Base-by-base conservation (phyloP, 2,329 filamentous ascomycete genomes). In the Neofusicoccum umdonicola region DNA sequence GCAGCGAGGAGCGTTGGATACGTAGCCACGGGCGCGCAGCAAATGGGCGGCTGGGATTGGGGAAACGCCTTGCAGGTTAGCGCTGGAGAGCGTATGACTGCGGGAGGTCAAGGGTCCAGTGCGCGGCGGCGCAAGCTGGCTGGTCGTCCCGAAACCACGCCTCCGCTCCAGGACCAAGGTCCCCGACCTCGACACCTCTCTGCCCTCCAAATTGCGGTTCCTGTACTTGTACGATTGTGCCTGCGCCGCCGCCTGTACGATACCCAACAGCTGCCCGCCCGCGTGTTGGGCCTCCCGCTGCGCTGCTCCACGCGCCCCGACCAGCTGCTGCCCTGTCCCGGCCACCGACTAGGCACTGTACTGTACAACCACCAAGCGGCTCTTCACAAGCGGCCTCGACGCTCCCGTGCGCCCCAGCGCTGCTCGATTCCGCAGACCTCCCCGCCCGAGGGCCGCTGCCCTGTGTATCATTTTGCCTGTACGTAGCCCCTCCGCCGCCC, bases 281-380 rank as follows among this genome's bases (percentile, higher is more conserved):
- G 35, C 60, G 37, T 31, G 48, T 52, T 54, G 61, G 48, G 48
- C 61, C 61, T 35, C 37, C 52, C 35, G 19, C 37, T 41, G 61
- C 44, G 45, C 61, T 47, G 45, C 22, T 56, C 50, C 17, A 37
- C 48, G 51, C 62, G 62, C 62, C 52, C 34, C 62, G 62, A 31
- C 62, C 62, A 41, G 35, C 41, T 35, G 52, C 62, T 64, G 62
- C 51, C 62, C 62, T 50, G 45, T 31, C 42, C 50, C 41, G 34
- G 62, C 62, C 50, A 44, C 45, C 35, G 50, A 48, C 62, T 37
- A 64, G 50, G 62, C 50, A 44, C 52, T 54, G 51, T 54, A 64
- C 62, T 64, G 62, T 64, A 64, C 62, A 64, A 64, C 62, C 56
- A 47, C 56, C 50, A 41, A 27, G 52, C 62, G 62, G 62, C 44